Base-by-base conservation (phyloP, 106 monocot genomes). In the Iris macrosiphon region DNA sequence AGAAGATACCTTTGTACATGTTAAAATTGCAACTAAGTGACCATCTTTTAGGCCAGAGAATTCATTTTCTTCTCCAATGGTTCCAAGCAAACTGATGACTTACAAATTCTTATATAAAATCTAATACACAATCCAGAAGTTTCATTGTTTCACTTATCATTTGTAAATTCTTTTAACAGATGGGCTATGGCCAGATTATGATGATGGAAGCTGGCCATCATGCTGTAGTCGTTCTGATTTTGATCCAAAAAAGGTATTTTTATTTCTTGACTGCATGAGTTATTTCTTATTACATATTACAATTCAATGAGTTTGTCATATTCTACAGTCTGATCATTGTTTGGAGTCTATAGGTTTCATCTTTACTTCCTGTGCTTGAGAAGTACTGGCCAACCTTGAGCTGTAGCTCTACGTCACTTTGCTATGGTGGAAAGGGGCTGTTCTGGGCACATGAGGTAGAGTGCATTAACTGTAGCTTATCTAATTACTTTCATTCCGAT, bases 401-500 rank as follows among this genome's bases (percentile, higher is more conserved):
- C 57, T 93, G 87, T 60, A 65, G 82, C 26, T 69, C 79, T 47
- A 17, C 92, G 20, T 77, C 71, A 22, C 45, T 58, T 65, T 93
- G 92, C 59, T 74, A 77, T 46, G 80, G 87, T 61, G 83, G 87
- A 62, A 93, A 77, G 45, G 92, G 92, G 14, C 62, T 74, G 7
- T 80, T 93, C 55, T 93, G 92, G 92, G 92, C 73, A 14, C 92
- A 93, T 66, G 87, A 93, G 82, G 92, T 93, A 57, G 25, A 55
- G 22, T 40, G 31, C 22, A 43, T 48, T 68, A 10, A 21, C 31
- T 3, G 2, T 26, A 41, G 18, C 39, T n/a, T 68, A 39, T 31
- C 23, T 51, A 24, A 43, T 40, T 23, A 33, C 49, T 32, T 16
- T 43, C n/a, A 31, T 14, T 54, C 16, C 37, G 45, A 40, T 41